Evolutionary conservation across 2,329 filamentous ascomycete species (phyloP).

Genomic region (Penicillium sp.): DNA sequence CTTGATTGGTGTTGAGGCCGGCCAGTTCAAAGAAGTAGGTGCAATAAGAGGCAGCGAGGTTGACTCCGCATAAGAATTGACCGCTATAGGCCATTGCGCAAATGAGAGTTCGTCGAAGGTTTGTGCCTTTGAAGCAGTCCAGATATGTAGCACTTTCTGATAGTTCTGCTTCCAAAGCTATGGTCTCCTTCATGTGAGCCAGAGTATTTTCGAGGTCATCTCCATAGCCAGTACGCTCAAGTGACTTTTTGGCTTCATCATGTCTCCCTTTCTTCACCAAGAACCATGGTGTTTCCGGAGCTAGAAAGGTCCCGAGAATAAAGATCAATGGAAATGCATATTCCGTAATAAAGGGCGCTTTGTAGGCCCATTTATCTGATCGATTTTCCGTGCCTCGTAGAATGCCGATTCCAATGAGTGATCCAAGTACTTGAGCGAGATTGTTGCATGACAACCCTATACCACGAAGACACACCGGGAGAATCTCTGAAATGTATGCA

Average conservation of each 20-base stretch:
- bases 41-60: slow-evolving; percentile 48
- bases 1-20: neutral
- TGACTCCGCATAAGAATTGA: slow-evolving; percentile 39
- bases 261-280: slow-evolving; percentile 50
- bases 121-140: neutral
- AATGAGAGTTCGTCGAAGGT: neutral
- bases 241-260: slow-evolving; percentile 19
- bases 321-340: no score
- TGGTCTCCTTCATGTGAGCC: neutral
- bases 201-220: neutral
- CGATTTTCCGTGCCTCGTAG: neutral
- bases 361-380: neutral
- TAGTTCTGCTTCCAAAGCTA: neutral
- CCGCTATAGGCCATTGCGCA: neutral
- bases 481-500: neutral
- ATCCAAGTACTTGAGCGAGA: neutral
- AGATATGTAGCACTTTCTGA: neutral
- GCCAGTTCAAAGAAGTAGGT: slow-evolving; percentile 46
- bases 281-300: slow-evolving; percentile 48
- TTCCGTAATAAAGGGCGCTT: neutral
- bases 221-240: no score
- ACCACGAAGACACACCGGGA: neutral
- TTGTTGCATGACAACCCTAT: neutral
- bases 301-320: neutral
- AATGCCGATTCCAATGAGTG: neutral